Percentiles rank a stretch among this genome's conserved stretches.
Evolutionary conservation across 352 stramenopile species (phyloP).

Genomic region (Phytophthora agathidicida): DNA sequence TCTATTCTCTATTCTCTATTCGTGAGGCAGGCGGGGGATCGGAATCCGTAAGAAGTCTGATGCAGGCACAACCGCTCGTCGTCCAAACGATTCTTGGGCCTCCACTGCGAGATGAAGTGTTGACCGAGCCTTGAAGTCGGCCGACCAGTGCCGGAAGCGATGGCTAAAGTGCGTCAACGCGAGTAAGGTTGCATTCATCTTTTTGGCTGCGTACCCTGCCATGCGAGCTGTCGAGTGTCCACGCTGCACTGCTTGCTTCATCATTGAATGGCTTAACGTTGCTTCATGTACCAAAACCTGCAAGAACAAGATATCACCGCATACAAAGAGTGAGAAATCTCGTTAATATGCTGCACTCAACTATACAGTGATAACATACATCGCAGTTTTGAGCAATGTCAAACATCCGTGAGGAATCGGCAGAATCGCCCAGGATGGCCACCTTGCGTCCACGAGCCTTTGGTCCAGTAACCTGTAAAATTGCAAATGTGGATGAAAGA

Average conservation of each 20-base stretch:
- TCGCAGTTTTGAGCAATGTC: slow-evolving; percentile 80
- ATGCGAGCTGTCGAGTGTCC: slow-evolving; percentile 84
- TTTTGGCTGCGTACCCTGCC: slow-evolving; percentile 73
- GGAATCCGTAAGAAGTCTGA: slow-evolving; percentile 84
- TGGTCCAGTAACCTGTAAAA: slow-evolving; percentile 61
- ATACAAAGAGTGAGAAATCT: slow-evolving; percentile 2
- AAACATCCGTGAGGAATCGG: slow-evolving; percentile 76
- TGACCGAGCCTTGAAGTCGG: slow-evolving; percentile 39
- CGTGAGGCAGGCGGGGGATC: slow-evolving; percentile 58
- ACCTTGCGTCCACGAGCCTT: slow-evolving; percentile 70
- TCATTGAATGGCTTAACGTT: slow-evolving; percentile 77
- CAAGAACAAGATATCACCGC: neutral
- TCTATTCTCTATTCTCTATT: slow-evolving; percentile 33
- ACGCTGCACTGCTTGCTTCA: slow-evolving; percentile 65
- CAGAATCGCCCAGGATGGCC: slow-evolving; percentile 79
- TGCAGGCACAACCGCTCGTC: slow-evolving; percentile 67
- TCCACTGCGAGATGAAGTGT: slow-evolving; percentile 78
- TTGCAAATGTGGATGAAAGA: neutral
- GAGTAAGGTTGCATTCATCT: slow-evolving; percentile 80
- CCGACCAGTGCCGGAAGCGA: slow-evolving; percentile 76
- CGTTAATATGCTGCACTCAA: neutral
- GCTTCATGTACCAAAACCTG: slow-evolving; percentile 90
- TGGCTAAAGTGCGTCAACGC: slow-evolving; percentile 88
- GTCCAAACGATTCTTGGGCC: slow-evolving; percentile 67
- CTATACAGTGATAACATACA: slow-evolving; percentile 34